Evolutionary conservation across 495 filamentous ascomycete species (phyloP), one percentile per base, ranked within the genome.

Genomic region (Aspergillus campestris): DNA sequence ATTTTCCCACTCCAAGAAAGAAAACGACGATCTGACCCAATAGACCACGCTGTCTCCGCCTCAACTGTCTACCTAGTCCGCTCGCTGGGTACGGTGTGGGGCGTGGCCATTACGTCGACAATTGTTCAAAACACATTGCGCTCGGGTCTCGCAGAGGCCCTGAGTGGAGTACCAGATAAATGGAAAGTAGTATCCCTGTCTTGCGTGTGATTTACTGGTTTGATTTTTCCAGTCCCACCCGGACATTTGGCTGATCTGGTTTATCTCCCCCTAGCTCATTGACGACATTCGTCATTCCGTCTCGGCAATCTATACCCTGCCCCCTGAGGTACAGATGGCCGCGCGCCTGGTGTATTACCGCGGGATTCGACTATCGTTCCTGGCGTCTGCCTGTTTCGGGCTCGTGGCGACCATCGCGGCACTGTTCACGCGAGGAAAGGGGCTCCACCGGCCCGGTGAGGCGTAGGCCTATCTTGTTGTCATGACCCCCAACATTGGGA

Each of bases 61-160:
- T 83, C 80, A 7, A 82, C 75, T 2, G 72, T 78, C 7, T 82
- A 82, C 51, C 70, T 84, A 31, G 74, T 82, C 40, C 77, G 79
- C 31, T 81, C 78, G 5, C 66, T 83, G 7, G 80, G 79, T 8
- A 77, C 71, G 0, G 81, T 84, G 27, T 82, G 77, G 66, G 81
- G 79, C 9, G 80, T 83, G 1, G 78, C 81, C 1, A 65, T 81
- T 11, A 79, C 78, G 0, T 81, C 78, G 7, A 71, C 78, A 0
- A 79, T 83, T 31, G 69, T 82, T 27, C 81, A 83, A 64, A 83
- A 81, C 42, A 75, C 78, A 56, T 69, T 83, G 50, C 73, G 66
- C 55, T 61, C 73, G 49, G 69, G 71, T 59, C 71, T 84, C 40
- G 69, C 71, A 6, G 62, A 65, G 50, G 78, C 71, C 49, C 67